phyloP scores from a whole-genome alignment of 305 asterid species.

The Fraxinus nigra region DNA sequence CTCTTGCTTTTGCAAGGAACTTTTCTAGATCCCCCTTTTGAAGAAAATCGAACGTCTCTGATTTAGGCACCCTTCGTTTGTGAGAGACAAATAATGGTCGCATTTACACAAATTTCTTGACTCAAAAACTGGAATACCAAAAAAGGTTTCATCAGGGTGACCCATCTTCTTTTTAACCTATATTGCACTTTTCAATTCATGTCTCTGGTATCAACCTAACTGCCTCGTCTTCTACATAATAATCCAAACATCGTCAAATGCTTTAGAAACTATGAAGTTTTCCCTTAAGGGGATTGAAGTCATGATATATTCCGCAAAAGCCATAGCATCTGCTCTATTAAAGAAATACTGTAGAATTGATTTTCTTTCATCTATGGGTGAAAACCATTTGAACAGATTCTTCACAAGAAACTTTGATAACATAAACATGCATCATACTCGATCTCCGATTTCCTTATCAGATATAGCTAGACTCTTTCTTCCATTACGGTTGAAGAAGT shows the following conservation, averaged over 20 bases:
- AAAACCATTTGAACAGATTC: not conserved
- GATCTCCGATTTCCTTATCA: not conserved
- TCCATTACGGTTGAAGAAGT: not conserved
- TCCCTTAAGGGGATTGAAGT: not conserved
- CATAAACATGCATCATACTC: not conserved
- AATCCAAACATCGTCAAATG: not conserved
- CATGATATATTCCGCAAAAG: not conserved
- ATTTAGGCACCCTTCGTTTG: not conserved
- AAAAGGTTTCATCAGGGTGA: not conserved
- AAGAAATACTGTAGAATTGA: not conserved
- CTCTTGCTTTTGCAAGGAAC: not conserved
- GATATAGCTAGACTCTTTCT: not conserved
- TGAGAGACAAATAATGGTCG: not conserved
- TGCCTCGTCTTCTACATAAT: not conserved
- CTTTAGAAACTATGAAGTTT: not conserved
- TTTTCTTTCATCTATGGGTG: not conserved
- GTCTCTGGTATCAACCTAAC: not conserved
- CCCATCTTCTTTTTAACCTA: not conserved
- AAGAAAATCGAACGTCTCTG: not conserved
- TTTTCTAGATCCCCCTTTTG: not conserved
- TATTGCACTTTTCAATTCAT: not conserved
- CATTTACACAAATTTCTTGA: not conserved
- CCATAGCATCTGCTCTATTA: not conserved
- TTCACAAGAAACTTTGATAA: not conserved
- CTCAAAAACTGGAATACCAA: not conserved